A percentile compares a stretch with the other conserved stretches of the same genome.
phyloP scores from a whole-genome alignment of 352 stramenopile species.

The Globisporangium takayamanum region DNA sequence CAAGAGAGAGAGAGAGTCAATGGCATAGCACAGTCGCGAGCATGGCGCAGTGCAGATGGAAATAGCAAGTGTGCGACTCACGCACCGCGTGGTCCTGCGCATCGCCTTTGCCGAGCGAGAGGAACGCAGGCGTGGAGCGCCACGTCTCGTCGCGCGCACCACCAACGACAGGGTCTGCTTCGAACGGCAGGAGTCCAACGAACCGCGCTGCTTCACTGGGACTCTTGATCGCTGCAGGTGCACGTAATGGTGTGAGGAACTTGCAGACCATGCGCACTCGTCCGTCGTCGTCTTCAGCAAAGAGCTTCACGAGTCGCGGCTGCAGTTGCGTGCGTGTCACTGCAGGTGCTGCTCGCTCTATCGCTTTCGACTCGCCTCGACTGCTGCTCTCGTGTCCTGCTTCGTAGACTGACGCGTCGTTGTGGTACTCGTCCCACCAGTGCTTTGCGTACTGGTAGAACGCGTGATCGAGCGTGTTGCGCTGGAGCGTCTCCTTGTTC shows the following conservation, averaged over 20 bases:
- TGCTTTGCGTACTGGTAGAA: slow-evolving; percentile 83
- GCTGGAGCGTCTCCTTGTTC: slow-evolving; percentile 46
- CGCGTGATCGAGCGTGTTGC: slow-evolving; percentile 42
- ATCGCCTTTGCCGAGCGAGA: slow-evolving; percentile 72
- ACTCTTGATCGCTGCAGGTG: slow-evolving; percentile 37
- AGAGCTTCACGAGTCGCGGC: slow-evolving; percentile 69
- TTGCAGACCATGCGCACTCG: slow-evolving; percentile 82
- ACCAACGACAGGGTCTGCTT: slow-evolving; percentile 43
- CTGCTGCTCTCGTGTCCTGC: slow-evolving; percentile 2
- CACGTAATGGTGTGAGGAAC: slow-evolving; percentile 63
- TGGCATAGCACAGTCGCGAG: background rate
- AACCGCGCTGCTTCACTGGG: slow-evolving; percentile 84
- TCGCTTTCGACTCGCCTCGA: slow-evolving; percentile 9
- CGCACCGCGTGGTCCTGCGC: slow-evolving; percentile 76
- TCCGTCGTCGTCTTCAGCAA: slow-evolving; percentile 85
- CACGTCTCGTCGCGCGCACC: slow-evolving; percentile 63
- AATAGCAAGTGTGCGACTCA: background rate
- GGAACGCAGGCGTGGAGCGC: slow-evolving; percentile 62
- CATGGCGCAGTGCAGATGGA: background rate
- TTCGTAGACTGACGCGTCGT: slow-evolving; percentile 18
- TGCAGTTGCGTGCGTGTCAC: slow-evolving; percentile 3
- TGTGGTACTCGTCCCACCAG: slow-evolving; percentile 80
- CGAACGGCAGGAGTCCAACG: slow-evolving; percentile 71
- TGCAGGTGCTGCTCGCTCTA: slow-evolving; percentile 6
- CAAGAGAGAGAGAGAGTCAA: slow-evolving; percentile 1